Base-by-base conservation (phyloP, 441 rosid species). In the Aleurites moluccanus region DNA sequence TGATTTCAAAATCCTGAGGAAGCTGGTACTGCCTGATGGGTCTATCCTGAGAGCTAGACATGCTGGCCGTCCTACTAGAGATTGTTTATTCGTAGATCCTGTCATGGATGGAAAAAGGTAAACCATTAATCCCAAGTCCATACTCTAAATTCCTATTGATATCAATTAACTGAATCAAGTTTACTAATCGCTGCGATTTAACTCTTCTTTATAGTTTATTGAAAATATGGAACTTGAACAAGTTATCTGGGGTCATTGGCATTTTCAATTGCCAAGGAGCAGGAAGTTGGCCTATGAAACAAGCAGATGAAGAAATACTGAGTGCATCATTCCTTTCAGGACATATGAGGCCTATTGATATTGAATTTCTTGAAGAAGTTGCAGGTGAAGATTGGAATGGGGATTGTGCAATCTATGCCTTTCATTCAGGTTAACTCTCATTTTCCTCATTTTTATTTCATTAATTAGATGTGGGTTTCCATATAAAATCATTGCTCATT, bases 221-320 rank as follows among this genome's bases (percentile, higher is more conserved):
- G 69, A 87, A 88, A 78, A 78, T 87, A 21, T 88, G 90, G 97
- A 91, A 91, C 81, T 10, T 88, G 80, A 91, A 91, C 81, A 90
- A 86, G 66, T 80, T 81, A 79, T 72, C 85, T 0, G 94, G 93
- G 9, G 86, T 90, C 4, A 45, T 91, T 0, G 93, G 94, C 69
- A 87, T 82, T 73, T 91, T 91, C 75, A 91, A 90, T 79, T 91
- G 93, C 83, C 97, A 90, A 88, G 94, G 91, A 60, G 88, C 86
- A 53, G 94, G 94, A 79, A 77, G 74, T 47, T 85, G 92, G 92
- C 90, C 89, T 38, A 15, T 80, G 83, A 83, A 85, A 76, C 80
- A 70, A 61, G 67, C 25, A 66, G 53, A 60, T 21, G 78, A 69
- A 69, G 77, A 80, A 38, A 64, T 69, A 25, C 55, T 23, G 15